Base-by-base conservation (phyloP, 345 rosid genomes). In the Lagerstroemia speciosa region DNA sequence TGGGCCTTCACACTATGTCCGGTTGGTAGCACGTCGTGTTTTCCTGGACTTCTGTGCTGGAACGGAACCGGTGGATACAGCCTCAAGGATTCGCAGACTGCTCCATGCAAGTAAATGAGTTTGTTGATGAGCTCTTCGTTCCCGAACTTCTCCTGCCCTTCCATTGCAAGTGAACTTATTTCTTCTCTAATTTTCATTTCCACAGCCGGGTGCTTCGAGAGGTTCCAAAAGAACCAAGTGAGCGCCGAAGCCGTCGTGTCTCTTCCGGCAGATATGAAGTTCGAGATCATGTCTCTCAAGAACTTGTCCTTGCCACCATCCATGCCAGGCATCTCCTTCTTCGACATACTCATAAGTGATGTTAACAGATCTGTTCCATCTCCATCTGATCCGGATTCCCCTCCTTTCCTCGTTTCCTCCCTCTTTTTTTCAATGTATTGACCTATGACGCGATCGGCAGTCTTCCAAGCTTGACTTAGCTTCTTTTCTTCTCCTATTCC, bases 261-360 rank as follows among this genome's bases (percentile, higher is more conserved):
- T n/a, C 88, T 38, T 24, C 92, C 88, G 1, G 88, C 90, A 38
- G 81, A n/a, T 73, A 85, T 60, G 79, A 87, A 79, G 68, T 72
- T 83, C 32, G 82, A 19, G 63, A 85, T 19, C 16, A 74, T 82
- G 77, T 85, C 90, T 60, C 79, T 79, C 6, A 87, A 32, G 69
- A 82, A 83, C 33, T 74, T 72, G 22, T 85, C 81, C 15, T 72
- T 81, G 45, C 63, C 53, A 0, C 74, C 70, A 15, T 72, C 36
- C 17, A 65, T 57, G 31, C 72, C 67, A 24, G 40, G 22, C 41
- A 29, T 24, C n/a, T 31, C 64, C 5, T 32, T 20, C 67, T 71
- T 27, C 67, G 36, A 17, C 29, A 62, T 3, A 27, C 24, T 69
- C 58, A 85, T 67, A 52, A 77, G 81, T 8, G 78, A 77, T 37